Evolutionary conservation across 1,139 yeast species (phyloP), one percentile per base, ranked within the genome.

Genomic region (Hansenula lynferdii): DNA sequence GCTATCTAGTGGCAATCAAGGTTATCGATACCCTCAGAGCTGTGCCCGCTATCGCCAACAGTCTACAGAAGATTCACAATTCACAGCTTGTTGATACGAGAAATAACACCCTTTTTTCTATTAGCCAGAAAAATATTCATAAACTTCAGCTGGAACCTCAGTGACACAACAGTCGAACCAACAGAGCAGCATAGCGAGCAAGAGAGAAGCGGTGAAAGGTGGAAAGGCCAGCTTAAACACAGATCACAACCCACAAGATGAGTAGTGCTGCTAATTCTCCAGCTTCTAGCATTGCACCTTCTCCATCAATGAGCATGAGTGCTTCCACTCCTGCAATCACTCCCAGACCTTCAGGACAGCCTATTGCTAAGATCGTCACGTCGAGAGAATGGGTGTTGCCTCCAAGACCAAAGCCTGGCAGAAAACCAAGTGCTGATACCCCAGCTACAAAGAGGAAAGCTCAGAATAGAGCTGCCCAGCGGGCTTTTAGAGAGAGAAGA

Each of bases 311-410:
- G 17, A 22, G 21, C 22, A 14, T 16, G 3, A 16, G 17, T 16
- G 26, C 25, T 22, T 19, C 31, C 3, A 22, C 33, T 11, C 33
- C 33, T 11, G 33, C 33, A 8, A 31, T 31, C 15, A 31, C 40
- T 19, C 36, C 36, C 4, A 37, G 34, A 28, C 46, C 47, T 1
- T 8, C 36, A n/a, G 33, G 33, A 11, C 27, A 20, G 11, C 30
- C 31, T 9, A 50, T 50, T 21, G 50, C 56, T n/a, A 72, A 65
- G 50, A 78, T 81, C 20, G 75, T 75, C 45, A 81, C 95, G 1
- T 84, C 95, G n/a, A 85, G 77, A 52, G 86, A 81, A 51, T 89
- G 96, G 95, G 90, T 85, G 14, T 67, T 89, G 27, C 96, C 96
- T 3, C 96, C 96, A 10, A 66, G 95, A 42, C 94, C 95, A 6